These are phyloP conservation scores for Colletotrichum sp. DNA, from an alignment of 2,329 filamentous ascomycete species.

Conservation along the genomic window DNA sequence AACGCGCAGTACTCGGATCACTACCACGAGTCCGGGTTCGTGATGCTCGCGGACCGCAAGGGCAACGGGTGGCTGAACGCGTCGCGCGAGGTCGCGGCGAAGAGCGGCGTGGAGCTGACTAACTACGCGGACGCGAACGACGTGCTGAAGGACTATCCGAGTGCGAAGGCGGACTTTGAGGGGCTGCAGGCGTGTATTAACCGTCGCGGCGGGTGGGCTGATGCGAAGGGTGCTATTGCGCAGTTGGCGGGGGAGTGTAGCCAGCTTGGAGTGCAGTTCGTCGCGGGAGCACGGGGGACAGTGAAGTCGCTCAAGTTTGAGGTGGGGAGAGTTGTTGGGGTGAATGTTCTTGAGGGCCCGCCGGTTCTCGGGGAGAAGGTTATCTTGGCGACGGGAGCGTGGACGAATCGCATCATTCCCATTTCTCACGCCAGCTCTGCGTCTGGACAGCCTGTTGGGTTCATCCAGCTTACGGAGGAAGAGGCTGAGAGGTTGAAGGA, in stretches of 20 bases:
- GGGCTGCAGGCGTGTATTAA: conserved; percentile 24
- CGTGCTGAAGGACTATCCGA: neutral
- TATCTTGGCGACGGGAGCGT: conserved; percentile 72
- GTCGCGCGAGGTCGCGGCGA: conserved; percentile 18
- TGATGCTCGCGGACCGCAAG: conserved; percentile 29
- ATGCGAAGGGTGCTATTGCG: conserved; percentile 30
- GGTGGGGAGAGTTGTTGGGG: conserved; percentile 24
- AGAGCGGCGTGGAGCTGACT: neutral
- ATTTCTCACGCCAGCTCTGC: conserved; percentile 65
- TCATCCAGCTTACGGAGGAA: conserved; percentile 62
- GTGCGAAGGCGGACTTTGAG: conserved; percentile 6
- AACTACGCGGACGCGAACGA: conserved; percentile 33
- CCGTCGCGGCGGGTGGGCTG: conserved; percentile 34
- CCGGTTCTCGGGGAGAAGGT: conserved; percentile 51
- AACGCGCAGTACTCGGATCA: conserved; percentile 28
- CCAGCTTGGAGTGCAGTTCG: conserved; percentile 31
- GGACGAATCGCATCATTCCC: conserved; percentile 61
- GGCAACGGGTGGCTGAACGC: conserved; percentile 23
- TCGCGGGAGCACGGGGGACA: conserved; percentile 32
- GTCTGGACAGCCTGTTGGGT: conserved; percentile 70
- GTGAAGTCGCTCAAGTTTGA: conserved; percentile 27
- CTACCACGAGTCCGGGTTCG: conserved; percentile 35
- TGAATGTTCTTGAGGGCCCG: conserved; percentile 28
- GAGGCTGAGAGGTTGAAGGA: conserved; percentile 59
- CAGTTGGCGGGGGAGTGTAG: conserved; percentile 30